These are phyloP conservation scores for Cystobasidium onofrii DNA, from an alignment of 768 basidiomycete genomes.

Conservation along the genomic window DNA sequence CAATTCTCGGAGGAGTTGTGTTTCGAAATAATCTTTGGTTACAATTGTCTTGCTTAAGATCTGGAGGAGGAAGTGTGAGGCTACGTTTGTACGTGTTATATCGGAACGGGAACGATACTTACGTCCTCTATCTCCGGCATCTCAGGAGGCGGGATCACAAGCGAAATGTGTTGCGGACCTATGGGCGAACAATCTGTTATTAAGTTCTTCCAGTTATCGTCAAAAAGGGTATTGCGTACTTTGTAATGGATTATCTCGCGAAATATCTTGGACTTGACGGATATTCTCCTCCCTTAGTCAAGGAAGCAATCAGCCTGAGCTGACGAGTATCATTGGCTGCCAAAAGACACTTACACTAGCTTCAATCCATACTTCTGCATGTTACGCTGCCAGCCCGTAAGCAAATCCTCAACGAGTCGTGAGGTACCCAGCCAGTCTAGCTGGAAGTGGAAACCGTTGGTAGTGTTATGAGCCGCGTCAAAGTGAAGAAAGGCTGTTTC, in stretches of 20 bases:
- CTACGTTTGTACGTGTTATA: not conserved
- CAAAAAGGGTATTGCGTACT: not conserved
- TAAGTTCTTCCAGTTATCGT: not conserved
- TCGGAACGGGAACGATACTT: not conserved
- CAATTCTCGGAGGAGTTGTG: slow-evolving; percentile 43
- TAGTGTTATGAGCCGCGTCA: slow-evolving; percentile 89
- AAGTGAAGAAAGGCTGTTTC: slow-evolving; percentile 57
- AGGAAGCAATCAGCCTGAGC: not conserved
- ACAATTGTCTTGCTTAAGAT: slow-evolving; percentile 4
- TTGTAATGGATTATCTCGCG: slow-evolving; percentile 40
- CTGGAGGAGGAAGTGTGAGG: not conserved
- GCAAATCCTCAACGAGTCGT: slow-evolving; percentile 76
- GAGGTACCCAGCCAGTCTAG: slow-evolving; percentile 95
- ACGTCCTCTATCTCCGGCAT: slow-evolving; percentile 16
- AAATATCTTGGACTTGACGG: slow-evolving; percentile 78
- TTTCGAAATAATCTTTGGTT: slow-evolving; percentile 6
- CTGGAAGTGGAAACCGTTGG: slow-evolving; percentile 93
- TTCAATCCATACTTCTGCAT: slow-evolving; percentile 84
- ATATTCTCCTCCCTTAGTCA: slow-evolving; percentile 59
- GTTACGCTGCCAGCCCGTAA: slow-evolving; percentile 68
- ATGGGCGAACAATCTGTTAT: not conserved
- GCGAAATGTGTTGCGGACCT: not conserved
- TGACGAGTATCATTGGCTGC: not conserved
- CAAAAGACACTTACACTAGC: slow-evolving; percentile 59
- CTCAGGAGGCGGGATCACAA: not conserved